phyloP scores from a whole-genome alignment of 495 filamentous ascomycete genomes.

The Trichoderma reesei region DNA sequence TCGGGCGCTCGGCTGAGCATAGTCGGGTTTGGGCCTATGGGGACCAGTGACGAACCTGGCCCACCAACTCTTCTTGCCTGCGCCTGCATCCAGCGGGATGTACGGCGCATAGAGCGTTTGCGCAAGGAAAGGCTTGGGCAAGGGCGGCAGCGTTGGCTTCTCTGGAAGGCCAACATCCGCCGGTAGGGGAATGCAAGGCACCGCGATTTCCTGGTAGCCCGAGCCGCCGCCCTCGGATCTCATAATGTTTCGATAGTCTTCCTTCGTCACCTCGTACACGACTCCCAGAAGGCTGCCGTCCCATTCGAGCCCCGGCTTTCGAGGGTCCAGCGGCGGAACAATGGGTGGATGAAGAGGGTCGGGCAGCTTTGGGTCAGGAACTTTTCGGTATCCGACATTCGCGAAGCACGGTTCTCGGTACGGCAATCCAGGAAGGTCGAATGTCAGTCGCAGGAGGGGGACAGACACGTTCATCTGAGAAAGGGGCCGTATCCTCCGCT shows the following conservation, averaged over 20 bases:
- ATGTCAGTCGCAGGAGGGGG: conserved; percentile 64
- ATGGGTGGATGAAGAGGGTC: conserved; percentile 19
- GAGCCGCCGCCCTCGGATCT: conserved; percentile 81
- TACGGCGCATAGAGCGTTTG: conserved; percentile 35
- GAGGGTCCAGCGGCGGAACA: conserved; percentile 23
- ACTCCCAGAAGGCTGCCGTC: conserved; percentile 76
- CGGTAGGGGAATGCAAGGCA: conserved; percentile 63
- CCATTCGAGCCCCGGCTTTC: conserved; percentile 43
- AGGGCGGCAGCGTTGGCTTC: conserved; percentile 28
- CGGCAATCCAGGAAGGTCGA: conserved; percentile 77
- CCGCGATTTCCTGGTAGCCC: conserved; percentile 70
- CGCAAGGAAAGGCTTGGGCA: conserved; percentile 35
- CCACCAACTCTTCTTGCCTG: conserved; percentile 21
- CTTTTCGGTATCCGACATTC: conserved; percentile 54
- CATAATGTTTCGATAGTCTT: conserved; percentile 79
- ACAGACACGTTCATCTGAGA: conserved; percentile 70
- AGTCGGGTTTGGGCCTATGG: conserved; percentile 51
- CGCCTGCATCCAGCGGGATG: conserved; percentile 17
- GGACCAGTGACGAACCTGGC: conserved; percentile 24
- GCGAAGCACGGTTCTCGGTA: conserved; percentile 91
- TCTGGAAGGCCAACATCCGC: conserved; percentile 31
- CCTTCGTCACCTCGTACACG: conserved; percentile 80
- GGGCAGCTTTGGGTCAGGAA: conserved; percentile 21
- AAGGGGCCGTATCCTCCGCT: conserved; percentile 67
- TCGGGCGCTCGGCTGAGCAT: conserved; percentile 72